phyloP scores from a whole-genome alignment of 2,329 filamentous ascomycete genomes.

The Elsinoe batatas region DNA sequence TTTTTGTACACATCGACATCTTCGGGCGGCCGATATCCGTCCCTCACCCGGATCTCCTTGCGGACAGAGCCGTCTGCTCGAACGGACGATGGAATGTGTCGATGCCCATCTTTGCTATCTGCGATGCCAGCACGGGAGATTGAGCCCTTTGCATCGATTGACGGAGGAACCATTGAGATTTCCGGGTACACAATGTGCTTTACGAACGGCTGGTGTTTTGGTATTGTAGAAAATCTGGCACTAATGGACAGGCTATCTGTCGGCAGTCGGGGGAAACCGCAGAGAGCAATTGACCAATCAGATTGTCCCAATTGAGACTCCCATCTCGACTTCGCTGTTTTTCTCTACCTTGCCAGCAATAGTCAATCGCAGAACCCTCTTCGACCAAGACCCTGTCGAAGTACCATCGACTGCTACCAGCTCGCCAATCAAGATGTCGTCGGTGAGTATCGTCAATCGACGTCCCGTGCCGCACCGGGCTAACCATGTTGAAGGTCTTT shows the following conservation, averaged over 20 bases:
- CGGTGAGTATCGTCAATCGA: slow-evolving; percentile 36
- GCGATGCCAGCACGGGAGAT: slow-evolving; percentile 56
- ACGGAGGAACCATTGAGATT: neutral
- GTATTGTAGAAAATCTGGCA: too few species aligned
- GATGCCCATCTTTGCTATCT: slow-evolving; percentile 64
- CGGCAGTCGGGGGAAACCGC: slow-evolving; percentile 15
- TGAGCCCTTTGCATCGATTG: slow-evolving; percentile 49
- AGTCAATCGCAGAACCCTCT: neutral
- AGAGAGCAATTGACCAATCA: slow-evolving; percentile 8
- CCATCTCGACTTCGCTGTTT: slow-evolving; percentile 22
- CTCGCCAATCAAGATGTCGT: slow-evolving; percentile 42
- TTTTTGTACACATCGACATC: slow-evolving; percentile 97
- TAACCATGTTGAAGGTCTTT: slow-evolving; percentile 28
- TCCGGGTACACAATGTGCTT: neutral
- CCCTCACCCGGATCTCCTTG: slow-evolving; percentile 86
- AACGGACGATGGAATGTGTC: slow-evolving; percentile 78
- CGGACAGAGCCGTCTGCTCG: slow-evolving; percentile 85
- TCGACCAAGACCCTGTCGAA: slow-evolving; percentile 15
- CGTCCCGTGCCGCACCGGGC: slow-evolving; percentile 17
- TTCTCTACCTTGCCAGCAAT: neutral
- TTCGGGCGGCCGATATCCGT: slow-evolving; percentile 87
- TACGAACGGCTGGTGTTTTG: neutral
- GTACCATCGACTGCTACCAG: neutral
- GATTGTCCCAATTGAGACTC: neutral
- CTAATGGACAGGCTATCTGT: neutral